Conservation (phyloP, 1,284 basidiomycete species). For the Coniophora puteana region DNA sequence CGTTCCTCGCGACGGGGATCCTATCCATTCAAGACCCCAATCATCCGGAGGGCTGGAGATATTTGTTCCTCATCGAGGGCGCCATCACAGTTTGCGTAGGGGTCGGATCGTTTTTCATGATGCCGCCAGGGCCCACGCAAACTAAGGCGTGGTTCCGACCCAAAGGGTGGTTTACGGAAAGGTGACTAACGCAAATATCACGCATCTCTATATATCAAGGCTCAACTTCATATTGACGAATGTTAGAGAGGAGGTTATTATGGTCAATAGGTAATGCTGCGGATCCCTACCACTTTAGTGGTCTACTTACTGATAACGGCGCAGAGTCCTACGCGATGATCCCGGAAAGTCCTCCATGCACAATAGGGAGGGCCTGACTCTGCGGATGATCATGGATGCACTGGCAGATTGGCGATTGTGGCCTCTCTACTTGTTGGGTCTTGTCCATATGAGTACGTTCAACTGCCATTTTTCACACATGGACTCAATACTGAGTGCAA, state of each 20-base stretch:
- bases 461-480: background rate
- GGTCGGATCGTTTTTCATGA: slow-evolving; percentile 55
- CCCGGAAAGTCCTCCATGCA: slow-evolving; percentile 61
- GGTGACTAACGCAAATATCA: slow-evolving; percentile 22
- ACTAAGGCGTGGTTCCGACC: slow-evolving; percentile 62
- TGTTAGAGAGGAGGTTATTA: slow-evolving; percentile 53
- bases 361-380: slow-evolving; percentile 53
- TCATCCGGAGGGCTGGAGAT: slow-evolving; percentile 56
- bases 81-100: slow-evolving; percentile 51
- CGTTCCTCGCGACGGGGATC: slow-evolving; percentile 65
- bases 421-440: slow-evolving; percentile 49
- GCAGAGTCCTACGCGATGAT: slow-evolving; percentile 52
- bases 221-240: too few species aligned
- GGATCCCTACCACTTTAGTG: background rate
- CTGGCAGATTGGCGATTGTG: slow-evolving; percentile 52
- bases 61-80: slow-evolving; percentile 60
- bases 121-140: slow-evolving; percentile 68
- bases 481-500: background rate
- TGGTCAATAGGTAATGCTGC: slow-evolving; percentile 45
- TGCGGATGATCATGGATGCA: slow-evolving; percentile 41
- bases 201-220: too few species aligned
- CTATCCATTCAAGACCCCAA: slow-evolving; percentile 52
- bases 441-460: slow-evolving; percentile 39
- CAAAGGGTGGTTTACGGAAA: slow-evolving; percentile 49
- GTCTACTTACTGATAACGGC: background rate